phyloP scores from a whole-genome alignment of 148 eudicot species.

The Persicaria maculosa region DNA sequence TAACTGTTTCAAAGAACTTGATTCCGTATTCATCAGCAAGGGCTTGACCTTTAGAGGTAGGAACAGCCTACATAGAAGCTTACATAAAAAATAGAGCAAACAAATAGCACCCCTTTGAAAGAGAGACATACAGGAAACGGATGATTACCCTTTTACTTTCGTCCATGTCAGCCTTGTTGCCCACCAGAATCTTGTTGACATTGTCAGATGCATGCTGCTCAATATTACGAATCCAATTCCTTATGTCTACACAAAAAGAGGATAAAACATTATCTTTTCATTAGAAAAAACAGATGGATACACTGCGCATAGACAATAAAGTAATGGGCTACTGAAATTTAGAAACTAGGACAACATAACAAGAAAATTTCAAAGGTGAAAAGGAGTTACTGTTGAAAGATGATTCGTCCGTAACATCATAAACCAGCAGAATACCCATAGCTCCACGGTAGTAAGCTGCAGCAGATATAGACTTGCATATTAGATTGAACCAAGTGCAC shows the following conservation, averaged over 20 bases:
- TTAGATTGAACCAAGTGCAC: conserved; percentile 1
- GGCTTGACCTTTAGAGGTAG: conserved; percentile 16
- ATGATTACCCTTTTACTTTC: conserved; percentile 15
- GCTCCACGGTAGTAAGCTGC: conserved; percentile 18
- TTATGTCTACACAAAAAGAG: conserved; percentile 8
- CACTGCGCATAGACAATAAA: background rate
- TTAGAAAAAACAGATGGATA: background rate
- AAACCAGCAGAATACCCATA: conserved; percentile 14
- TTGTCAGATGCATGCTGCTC: conserved; percentile 18
- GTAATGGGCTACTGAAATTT: background rate
- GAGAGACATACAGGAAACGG: background rate
- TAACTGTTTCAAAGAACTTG: conserved; percentile 15
- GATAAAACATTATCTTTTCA: background rate
- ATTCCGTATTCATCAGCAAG: conserved; percentile 16
- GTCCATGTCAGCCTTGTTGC: conserved; percentile 15
- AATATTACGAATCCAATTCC: conserved; percentile 16
- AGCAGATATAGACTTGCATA: conserved; percentile 2
- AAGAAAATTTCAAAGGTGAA: background rate
- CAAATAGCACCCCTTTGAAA: background rate
- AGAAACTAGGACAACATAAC: background rate
- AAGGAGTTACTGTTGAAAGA: conserved; percentile 14
- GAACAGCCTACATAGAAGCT: conserved; percentile 12
- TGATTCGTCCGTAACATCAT: conserved; percentile 15
- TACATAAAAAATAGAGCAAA: background rate
- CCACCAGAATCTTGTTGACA: conserved; percentile 15